Evolutionary conservation across 805 yeast species (phyloP).

Genomic region (Candida sphagnicola): DNA sequence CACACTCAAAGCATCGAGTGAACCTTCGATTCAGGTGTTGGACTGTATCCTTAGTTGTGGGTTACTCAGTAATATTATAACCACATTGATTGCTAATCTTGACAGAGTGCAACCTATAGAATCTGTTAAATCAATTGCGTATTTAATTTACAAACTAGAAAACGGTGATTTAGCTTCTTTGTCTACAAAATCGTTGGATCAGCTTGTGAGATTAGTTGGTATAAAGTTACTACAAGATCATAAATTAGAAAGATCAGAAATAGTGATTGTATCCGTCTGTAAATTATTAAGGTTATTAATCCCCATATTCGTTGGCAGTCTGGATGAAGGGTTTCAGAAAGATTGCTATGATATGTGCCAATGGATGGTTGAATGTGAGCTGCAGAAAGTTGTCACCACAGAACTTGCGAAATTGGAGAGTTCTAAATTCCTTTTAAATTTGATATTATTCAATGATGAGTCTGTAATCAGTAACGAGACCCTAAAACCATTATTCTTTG

Average conservation of each 20-base stretch:
- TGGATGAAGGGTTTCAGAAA: slow-evolving; percentile 21
- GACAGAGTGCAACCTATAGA: neutral
- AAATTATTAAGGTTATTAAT: slow-evolving; percentile 22
- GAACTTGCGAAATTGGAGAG: slow-evolving; percentile 26
- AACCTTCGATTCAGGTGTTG: neutral
- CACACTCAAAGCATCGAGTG: neutral
- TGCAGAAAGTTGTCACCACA: slow-evolving; percentile 38
- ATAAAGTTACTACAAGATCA: slow-evolving; percentile 24
- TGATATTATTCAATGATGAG: slow-evolving; percentile 24
- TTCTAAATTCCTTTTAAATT: slow-evolving; percentile 25
- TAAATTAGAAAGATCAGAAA: slow-evolving; percentile 37
- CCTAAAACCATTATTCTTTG: slow-evolving; percentile 15
- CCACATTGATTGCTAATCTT: neutral
- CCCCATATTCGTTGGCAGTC: slow-evolving; percentile 20
- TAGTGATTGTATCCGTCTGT: slow-evolving; percentile 30
- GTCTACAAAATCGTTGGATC: neutral
- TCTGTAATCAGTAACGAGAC: slow-evolving; percentile 16
- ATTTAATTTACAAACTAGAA: neutral
- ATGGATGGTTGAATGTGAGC: slow-evolving; percentile 41
- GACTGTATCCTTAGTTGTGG: neutral
- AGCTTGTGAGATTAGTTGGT: slow-evolving; percentile 26
- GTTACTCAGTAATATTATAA: neutral
- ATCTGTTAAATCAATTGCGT: neutral
- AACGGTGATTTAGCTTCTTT: neutral
- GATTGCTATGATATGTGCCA: slow-evolving; percentile 47